phyloP scores from a whole-genome alignment of 306 rosid genomes.

The Vigna reflexopilosa region DNA sequence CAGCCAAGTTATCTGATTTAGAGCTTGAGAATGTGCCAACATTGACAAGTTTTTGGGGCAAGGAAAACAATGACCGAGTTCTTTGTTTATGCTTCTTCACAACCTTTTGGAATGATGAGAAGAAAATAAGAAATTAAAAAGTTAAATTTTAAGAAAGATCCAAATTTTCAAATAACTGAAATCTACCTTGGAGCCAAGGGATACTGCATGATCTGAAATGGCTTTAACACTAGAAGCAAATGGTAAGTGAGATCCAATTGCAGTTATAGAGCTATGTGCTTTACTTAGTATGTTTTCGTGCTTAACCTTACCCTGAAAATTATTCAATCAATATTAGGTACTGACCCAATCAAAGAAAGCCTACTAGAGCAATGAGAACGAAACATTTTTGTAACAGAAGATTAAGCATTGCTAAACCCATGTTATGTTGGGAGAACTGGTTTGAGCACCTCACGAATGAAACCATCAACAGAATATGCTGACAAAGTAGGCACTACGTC shows the following conservation, averaged over 20 bases:
- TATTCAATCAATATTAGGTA: neutral
- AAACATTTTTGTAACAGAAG: neutral
- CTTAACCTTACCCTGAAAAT: no score
- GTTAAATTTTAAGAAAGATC: no score
- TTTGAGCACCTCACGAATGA: neutral
- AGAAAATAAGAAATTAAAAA: no score
- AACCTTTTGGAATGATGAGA: no score
- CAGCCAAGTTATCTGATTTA: no score
- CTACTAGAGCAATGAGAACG: neutral
- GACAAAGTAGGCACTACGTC: conserved; percentile 3
- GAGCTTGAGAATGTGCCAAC: no score
- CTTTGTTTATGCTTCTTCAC: neutral
- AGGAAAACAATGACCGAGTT: neutral
- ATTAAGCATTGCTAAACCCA: neutral
- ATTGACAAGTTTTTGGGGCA: neutral
- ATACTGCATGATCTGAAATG: neutral
- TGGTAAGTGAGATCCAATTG: no score
- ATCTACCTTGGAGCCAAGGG: neutral
- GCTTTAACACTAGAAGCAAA: neutral
- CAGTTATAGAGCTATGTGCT: neutral
- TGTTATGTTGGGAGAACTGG: neutral
- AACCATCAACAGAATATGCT: neutral
- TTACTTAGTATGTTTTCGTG: no score
- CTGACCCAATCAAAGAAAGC: neutral
- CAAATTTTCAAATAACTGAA: no score